Conservation (phyloP, 305 asterid genomes). For the Plantago coronopus region DNA sequence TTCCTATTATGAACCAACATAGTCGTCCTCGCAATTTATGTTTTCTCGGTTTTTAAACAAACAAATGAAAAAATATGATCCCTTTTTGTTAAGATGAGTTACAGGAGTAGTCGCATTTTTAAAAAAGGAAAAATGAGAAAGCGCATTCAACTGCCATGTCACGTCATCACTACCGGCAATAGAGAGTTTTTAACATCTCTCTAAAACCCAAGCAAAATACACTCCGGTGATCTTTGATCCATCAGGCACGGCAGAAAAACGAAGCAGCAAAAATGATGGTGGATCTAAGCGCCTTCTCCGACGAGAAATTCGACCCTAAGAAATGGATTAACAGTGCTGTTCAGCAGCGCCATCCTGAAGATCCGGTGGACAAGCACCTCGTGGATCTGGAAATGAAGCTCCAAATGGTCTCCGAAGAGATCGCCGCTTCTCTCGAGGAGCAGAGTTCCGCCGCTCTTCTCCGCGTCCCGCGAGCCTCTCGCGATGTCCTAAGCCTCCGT, state of each 20-base stretch:
- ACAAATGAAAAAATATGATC: too few species aligned
- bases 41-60: too few species aligned
- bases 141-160: neutral
- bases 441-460: conserved; percentile 87
- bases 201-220: conserved; percentile 13
- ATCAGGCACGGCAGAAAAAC: conserved; percentile 15
- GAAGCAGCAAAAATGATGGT: conserved; percentile 55
- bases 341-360: conserved; percentile 83
- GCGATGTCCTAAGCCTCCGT: conserved; percentile 86
- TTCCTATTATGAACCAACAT: too few species aligned
- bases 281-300: conserved; percentile 85
- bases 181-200: too few species aligned
- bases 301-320: conserved; percentile 89
- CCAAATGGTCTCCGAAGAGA: conserved; percentile 93
- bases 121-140: too few species aligned
- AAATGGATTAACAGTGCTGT: conserved; percentile 89
- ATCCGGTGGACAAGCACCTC: conserved; percentile 79
- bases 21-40: too few species aligned
- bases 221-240: conserved; percentile 21
- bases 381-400: conserved; percentile 98
- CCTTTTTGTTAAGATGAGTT: too few species aligned
- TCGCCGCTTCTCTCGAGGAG: conserved; percentile 91
- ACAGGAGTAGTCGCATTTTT: too few species aligned
- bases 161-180: neutral
- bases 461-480: conserved; percentile 94